phyloP scores from a whole-genome alignment of 2,329 filamentous ascomycete genomes.

The Scortechinia acanthostroma region DNA sequence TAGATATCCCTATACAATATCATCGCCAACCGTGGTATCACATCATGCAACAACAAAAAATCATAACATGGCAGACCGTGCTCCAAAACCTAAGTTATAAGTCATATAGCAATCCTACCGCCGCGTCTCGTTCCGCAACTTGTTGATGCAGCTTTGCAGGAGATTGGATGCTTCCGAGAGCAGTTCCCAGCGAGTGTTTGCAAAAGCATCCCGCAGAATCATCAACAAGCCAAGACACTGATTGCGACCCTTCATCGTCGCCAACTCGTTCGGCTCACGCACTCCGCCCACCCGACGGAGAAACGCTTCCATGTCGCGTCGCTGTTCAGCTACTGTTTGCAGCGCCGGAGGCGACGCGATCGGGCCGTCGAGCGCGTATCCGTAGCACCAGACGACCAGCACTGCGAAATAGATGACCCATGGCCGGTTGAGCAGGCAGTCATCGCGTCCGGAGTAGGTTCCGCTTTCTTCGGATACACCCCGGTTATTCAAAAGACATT shows the following conservation, averaged over 20 bases:
- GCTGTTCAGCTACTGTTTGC: constrained; percentile 54
- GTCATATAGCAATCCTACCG: too few relatives aligned
- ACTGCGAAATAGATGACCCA: constrained; percentile 94
- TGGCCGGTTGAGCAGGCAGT: constrained; percentile 81
- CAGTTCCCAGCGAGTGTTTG: constrained; percentile 81
- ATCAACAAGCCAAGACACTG: constrained; percentile 74
- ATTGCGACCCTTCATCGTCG: constrained; percentile 69
- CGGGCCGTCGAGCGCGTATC: constrained; percentile 80
- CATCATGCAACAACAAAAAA: too few relatives aligned
- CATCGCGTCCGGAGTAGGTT: constrained; percentile 76
- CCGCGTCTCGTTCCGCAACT: too few relatives aligned
- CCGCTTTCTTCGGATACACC: constrained; percentile 26
- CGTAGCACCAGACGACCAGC: constrained; percentile 91
- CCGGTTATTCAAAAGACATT: constrained; percentile 64
- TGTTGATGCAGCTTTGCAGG: constrained; percentile 71
- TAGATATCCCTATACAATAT: too few relatives aligned
- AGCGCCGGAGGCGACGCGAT: constrained; percentile 45
- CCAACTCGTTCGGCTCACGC: constrained; percentile 70
- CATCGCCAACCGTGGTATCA: too few relatives aligned
- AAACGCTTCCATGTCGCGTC: constrained; percentile 73
- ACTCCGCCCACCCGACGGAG: constrained; percentile 68
- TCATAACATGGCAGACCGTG: too few relatives aligned
- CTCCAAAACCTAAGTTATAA: too few relatives aligned
- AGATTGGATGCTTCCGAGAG: constrained; percentile 79
- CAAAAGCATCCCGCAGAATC: constrained; percentile 75